Percentiles rank a stretch among this genome's conserved stretches.
phyloP scores from a whole-genome alignment of 106 monocot species.

The Amphibolis antarctica region DNA sequence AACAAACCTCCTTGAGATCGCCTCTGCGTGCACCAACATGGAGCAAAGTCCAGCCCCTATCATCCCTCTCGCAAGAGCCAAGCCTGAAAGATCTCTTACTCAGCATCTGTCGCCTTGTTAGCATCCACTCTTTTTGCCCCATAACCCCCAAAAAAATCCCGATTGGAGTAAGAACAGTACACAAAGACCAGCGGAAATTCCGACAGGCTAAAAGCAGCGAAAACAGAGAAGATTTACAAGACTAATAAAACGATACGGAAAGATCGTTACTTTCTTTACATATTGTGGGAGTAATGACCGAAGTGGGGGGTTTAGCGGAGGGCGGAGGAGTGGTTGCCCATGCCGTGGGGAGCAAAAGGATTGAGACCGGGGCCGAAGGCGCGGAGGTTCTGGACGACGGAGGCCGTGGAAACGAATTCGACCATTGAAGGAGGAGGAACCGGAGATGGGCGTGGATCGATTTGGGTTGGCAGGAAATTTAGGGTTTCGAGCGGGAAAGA shows the following conservation, averaged over 20 bases:
- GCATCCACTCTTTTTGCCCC: neutral
- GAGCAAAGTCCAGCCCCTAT: slow-evolving; percentile 25
- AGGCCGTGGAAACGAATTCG: neutral
- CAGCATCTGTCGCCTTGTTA: slow-evolving; percentile 3
- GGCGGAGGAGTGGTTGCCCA: slow-evolving; percentile 15
- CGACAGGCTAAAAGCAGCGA: neutral
- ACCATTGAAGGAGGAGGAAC: neutral
- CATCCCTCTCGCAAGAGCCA: slow-evolving; percentile 16
- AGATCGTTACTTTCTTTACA: neutral
- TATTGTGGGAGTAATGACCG: neutral
- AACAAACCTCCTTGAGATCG: slow-evolving; percentile 22
- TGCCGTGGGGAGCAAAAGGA: slow-evolving; percentile 31
- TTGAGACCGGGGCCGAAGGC: slow-evolving; percentile 28
- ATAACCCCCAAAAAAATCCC: neutral
- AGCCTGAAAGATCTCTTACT: slow-evolving; percentile 17
- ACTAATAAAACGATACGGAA: neutral
- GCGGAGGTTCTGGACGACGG: slow-evolving; percentile 12
- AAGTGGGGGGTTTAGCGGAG: slow-evolving; percentile 9
- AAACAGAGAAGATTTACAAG: neutral
- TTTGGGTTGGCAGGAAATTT: neutral
- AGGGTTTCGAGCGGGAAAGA: neutral
- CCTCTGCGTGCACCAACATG: slow-evolving; percentile 24
- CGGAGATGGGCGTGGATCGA: neutral
- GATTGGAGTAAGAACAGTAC: neutral
- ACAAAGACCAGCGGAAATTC: neutral